Conservation (phyloP, 768 basidiomycete genomes). For the Leccinum longicurvipes region DNA sequence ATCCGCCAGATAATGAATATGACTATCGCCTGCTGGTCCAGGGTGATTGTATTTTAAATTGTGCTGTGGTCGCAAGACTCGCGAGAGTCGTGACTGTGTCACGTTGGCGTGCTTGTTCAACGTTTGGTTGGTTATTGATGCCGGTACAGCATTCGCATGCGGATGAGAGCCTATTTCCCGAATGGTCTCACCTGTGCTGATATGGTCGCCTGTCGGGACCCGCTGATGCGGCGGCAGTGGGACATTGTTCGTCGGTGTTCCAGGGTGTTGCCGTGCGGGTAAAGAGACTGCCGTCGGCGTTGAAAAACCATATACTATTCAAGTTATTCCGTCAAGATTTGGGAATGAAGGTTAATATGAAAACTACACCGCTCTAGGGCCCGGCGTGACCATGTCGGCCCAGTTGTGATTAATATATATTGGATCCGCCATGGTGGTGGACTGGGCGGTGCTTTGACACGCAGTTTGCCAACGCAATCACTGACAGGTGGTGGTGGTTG, state of each 20-base stretch:
- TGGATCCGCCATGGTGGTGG: neutral
- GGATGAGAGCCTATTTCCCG: neutral
- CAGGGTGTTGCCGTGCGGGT: constrained; percentile 10
- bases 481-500: too few species aligned
- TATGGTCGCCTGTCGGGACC: neutral
- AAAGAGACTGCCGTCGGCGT: constrained; percentile 16
- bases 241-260: constrained; percentile 3
- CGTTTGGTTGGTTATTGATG: neutral
- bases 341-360: constrained; percentile 24
- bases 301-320: constrained; percentile 6
- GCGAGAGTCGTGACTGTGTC: neutral
- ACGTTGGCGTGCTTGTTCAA: neutral
- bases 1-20: constrained; percentile 1
- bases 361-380: constrained; percentile 15
- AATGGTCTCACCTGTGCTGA: neutral
- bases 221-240: neutral
- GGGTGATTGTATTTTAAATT: neutral
- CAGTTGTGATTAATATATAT: neutral
- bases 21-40: neutral
- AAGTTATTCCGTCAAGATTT: constrained; percentile 18
- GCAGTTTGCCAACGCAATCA: neutral
- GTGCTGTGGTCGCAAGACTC: neutral
- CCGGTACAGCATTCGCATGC: neutral
- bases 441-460: neutral
- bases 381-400: neutral